Base-by-base conservation (phyloP, 2,329 filamentous ascomycete species). In the Cordyceps fumosorosea region DNA sequence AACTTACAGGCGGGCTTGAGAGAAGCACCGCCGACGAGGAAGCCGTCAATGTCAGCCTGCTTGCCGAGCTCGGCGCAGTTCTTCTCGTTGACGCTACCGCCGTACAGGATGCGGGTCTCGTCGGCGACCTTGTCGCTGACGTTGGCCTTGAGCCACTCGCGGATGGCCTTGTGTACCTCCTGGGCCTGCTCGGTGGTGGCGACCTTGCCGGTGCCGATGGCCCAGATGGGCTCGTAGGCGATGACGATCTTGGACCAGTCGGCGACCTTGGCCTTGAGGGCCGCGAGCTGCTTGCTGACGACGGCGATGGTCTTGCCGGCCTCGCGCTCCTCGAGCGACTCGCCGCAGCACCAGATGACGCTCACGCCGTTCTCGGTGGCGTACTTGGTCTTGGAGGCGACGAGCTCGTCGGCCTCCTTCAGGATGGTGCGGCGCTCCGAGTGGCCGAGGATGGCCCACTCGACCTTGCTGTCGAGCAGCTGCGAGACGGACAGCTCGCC, bases 161-260 rank as follows among this genome's bases (percentile, higher is more conserved):
- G 90, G 79, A 99, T 96, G 68, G 89, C 91, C 71, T 88, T 90
- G 81, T 96, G 92, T 64, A 95, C 91, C 77, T 96, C 91, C 82
- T 96, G 92, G 63, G 92, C 92, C 84, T 96, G 92, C 79, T 91
- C 83, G 64, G 87, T 92, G 66, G 88, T 89, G 69, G 91, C 91
- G 68, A 96, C 91, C 82, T 95, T 96, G 77, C 95, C 95, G 68
- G 95, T 98, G 70, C 93, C 93, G 69, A 87, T 89, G 75, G 86
- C 92, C 93, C 95, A 99, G 83, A 99, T 96, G 73, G 95, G 95
- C 85, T 99, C 95, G 80, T 99, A 99, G 73, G 95, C 95, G 72
- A 99, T 85, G 75, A 99, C 95, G 67, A 99, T 85, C 82, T 95
- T 95, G 73, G 82, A 85, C 95, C 95, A 99, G 81, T 96, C 90